A percentile compares a stretch with the other conserved stretches of the same genome.
These are phyloP conservation scores for Penicillium paneum DNA, from an alignment of 2,329 filamentous ascomycete genomes.

Conservation along the genomic window DNA sequence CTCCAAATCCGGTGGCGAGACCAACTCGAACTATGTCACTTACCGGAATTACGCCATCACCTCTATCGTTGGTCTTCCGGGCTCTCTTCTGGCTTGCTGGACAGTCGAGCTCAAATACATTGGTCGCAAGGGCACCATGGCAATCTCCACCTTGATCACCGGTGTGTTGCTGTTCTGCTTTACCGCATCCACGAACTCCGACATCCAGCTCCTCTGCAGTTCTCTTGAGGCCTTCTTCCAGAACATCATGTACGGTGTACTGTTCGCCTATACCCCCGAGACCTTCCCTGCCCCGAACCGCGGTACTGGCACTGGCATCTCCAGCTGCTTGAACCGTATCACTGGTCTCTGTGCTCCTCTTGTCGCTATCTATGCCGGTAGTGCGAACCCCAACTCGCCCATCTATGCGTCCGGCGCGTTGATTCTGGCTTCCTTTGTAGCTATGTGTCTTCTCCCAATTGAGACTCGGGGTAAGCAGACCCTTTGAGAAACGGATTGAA, in stretches of 20 bases:
- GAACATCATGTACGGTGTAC: slow-evolving; percentile 56
- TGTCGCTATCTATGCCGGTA: slow-evolving; percentile 43
- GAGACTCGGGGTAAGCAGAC: slow-evolving; percentile 47
- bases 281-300: slow-evolving; percentile 56
- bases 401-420: slow-evolving; percentile 46
- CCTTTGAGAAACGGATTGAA: slow-evolving; percentile 22
- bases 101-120: slow-evolving; percentile 67
- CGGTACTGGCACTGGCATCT: slow-evolving; percentile 53
- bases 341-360: slow-evolving; percentile 45
- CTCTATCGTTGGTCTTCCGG: slow-evolving; percentile 71
- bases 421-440: slow-evolving; percentile 45
- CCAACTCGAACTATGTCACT: slow-evolving; percentile 44
- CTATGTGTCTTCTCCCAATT: slow-evolving; percentile 47
- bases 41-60: slow-evolving; percentile 84
- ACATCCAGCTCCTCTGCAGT: slow-evolving; percentile 51
- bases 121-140: slow-evolving; percentile 57
- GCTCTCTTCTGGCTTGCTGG: slow-evolving; percentile 69
- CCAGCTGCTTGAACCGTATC: slow-evolving; percentile 46
- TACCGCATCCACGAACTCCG: slow-evolving; percentile 48
- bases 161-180: slow-evolving; percentile 56
- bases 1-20: slow-evolving; percentile 58
- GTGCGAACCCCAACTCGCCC: slow-evolving; percentile 40
- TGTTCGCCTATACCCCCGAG: slow-evolving; percentile 59
- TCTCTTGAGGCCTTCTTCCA: slow-evolving; percentile 57
- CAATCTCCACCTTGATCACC: slow-evolving; percentile 50